Percentiles rank a stretch among this genome's conserved stretches.
phyloP scores from a whole-genome alignment of 371 early-diverging fungal species.

The Mortierella sp. region DNA sequence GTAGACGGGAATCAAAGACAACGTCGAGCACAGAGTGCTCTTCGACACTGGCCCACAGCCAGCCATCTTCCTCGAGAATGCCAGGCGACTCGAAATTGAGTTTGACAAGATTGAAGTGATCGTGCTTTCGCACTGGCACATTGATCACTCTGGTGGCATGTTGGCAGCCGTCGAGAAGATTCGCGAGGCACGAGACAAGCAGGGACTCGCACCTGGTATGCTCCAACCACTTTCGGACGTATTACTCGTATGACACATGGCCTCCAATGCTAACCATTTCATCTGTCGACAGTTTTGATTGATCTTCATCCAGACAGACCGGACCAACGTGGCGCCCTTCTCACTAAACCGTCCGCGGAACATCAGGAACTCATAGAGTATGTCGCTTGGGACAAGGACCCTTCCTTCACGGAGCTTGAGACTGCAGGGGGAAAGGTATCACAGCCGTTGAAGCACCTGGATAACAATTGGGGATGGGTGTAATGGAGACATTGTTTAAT shows the following conservation, averaged over 20 bases:
- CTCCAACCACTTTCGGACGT: background rate
- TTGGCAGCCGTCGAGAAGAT: conserved; percentile 34
- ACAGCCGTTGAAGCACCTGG: background rate
- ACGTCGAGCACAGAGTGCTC: conserved; percentile 35
- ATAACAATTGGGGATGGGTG: background rate
- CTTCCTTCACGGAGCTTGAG: conserved; percentile 24
- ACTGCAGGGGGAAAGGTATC: conserved; percentile 30
- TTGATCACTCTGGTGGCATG: conserved; percentile 53
- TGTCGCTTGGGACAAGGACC: conserved; percentile 43
- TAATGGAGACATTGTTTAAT: background rate
- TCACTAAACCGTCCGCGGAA: conserved; percentile 13
- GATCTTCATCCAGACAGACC: conserved; percentile 51
- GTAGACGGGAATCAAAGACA: conserved; percentile 40
- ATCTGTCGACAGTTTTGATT: conserved; percentile 8
- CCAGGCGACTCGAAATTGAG: conserved; percentile 39
- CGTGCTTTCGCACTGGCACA: conserved; percentile 50
- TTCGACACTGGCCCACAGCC: conserved; percentile 50
- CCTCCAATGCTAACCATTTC: background rate
- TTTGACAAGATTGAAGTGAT: conserved; percentile 45
- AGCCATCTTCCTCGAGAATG: conserved; percentile 46
- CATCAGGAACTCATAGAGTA: conserved; percentile 12
- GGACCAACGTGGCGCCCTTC: conserved; percentile 32
- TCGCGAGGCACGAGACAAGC: conserved; percentile 15
- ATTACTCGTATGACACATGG: background rate
- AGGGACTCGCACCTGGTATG: conserved; percentile 9